phyloP scores from a whole-genome alignment of 371 early-diverging fungal genomes.

The Zancudomyces culisetae region DNA sequence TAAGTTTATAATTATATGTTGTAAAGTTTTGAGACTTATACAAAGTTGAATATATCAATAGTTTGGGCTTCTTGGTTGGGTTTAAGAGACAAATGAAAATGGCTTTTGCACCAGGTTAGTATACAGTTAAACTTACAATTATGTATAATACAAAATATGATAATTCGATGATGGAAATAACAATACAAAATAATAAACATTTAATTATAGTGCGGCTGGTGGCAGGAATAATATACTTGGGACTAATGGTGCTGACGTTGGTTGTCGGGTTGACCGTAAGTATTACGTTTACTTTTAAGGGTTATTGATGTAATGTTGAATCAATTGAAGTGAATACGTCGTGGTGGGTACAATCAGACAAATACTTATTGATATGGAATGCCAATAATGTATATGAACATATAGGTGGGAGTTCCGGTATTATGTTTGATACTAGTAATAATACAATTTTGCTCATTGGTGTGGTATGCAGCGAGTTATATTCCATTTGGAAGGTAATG shows the following conservation, averaged over 20 bases:
- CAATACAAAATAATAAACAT: too few relatives aligned
- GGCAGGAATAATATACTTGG: slow-evolving; percentile 37
- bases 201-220: slow-evolving; percentile 30
- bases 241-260: slow-evolving; percentile 35
- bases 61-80: slow-evolving; percentile 75
- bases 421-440: slow-evolving; percentile 55
- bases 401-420: slow-evolving; percentile 28
- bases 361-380: slow-evolving; percentile 6
- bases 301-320: too few relatives aligned
- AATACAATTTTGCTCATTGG: slow-evolving; percentile 62
- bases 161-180: too few relatives aligned
- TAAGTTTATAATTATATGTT: too few relatives aligned
- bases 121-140: slow-evolving; percentile 38
- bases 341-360: slow-evolving; percentile 16
- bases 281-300: too few relatives aligned
- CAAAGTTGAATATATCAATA: too few relatives aligned
- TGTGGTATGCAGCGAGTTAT: slow-evolving; percentile 62
- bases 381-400: slow-evolving; percentile 36
- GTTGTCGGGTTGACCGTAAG: slow-evolving; percentile 34
- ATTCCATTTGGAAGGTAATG: slow-evolving; percentile 40
- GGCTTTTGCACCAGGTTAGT: slow-evolving; percentile 51
- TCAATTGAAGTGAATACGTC: too few relatives aligned
- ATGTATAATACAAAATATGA: too few relatives aligned
- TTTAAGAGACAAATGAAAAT: slow-evolving; percentile 66
- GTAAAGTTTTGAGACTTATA: too few relatives aligned